These are phyloP conservation scores for Aureobasidium namibiae DNA, from an alignment of 2,329 filamentous ascomycete species.

Conservation along the genomic window DNA sequence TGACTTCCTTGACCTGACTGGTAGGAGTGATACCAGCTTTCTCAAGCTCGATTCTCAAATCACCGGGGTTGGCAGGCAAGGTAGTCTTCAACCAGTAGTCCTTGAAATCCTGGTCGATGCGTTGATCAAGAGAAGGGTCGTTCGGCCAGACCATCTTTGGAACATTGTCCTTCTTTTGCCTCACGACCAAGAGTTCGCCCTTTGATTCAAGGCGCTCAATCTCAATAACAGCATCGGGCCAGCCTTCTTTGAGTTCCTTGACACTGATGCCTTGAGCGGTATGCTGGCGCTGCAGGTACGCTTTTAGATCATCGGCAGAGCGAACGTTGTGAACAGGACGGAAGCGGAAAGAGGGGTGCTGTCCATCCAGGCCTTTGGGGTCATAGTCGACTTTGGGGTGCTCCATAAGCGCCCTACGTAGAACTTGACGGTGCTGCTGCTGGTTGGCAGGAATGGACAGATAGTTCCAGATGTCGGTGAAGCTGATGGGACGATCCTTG, in stretches of 20 bases:
- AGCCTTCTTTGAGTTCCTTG: conserved; percentile 91
- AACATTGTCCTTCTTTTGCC: conserved; percentile 86
- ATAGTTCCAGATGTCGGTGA: conserved; percentile 72
- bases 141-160: conserved; percentile 84
- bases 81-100: conserved; percentile 74
- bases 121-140: conserved; percentile 52
- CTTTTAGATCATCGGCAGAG: conserved; percentile 66
- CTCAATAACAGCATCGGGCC: conserved; percentile 73
- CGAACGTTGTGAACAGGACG: conserved; percentile 77
- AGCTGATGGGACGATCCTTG: conserved; percentile 58
- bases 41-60: conserved; percentile 68
- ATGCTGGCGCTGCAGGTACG: conserved; percentile 70
- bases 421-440: conserved; percentile 44
- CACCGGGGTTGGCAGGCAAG: conserved; percentile 61
- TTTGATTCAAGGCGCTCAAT: conserved; percentile 70
- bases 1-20: conserved; percentile 63
- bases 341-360: conserved; percentile 62
- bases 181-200: conserved; percentile 74
- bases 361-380: conserved; percentile 52
- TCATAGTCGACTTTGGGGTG: conserved; percentile 56
- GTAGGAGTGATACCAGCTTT: conserved; percentile 76
- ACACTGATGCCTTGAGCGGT: conserved; percentile 75
- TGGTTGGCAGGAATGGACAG: conserved; percentile 55
- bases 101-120: conserved; percentile 75
- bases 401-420: conserved; percentile 60